Evolutionary conservation across 1,284 basidiomycete species (phyloP).

Genomic region (Melampsora medusae): DNA sequence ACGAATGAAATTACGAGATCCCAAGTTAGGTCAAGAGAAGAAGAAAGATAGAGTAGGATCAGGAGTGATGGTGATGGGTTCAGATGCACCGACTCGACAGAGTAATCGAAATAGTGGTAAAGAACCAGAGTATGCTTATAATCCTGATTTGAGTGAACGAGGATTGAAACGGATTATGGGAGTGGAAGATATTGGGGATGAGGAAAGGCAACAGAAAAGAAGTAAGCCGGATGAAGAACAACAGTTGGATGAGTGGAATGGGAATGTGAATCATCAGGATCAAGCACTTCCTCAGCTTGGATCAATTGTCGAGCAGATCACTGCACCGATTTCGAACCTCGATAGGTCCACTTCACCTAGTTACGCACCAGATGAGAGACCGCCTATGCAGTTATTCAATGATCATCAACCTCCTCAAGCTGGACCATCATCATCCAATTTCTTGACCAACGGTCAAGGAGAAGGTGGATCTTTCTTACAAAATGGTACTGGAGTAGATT

Average conservation of each 20-base stretch:
- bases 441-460: neutral
- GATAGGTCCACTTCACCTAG: conserved; percentile 23
- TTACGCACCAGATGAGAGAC: conserved; percentile 17
- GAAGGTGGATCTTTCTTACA: neutral
- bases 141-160: conserved; percentile 45
- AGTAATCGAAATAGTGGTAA: conserved; percentile 65
- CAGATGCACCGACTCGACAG: conserved; percentile 65
- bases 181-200: conserved; percentile 15
- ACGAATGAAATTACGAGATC: conserved; percentile 70
- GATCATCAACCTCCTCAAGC: neutral
- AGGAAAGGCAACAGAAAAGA: neutral
- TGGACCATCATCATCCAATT: neutral
- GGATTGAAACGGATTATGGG: conserved; percentile 36
- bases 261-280: neutral
- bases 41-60: conserved; percentile 58
- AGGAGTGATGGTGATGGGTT: conserved; percentile 54
- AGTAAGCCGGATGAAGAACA: neutral
- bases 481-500: too few relatives aligned
- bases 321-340: neutral
- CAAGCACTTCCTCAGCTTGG: neutral
- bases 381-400: neutral
- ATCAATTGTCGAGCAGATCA: neutral
- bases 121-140: conserved; percentile 61
- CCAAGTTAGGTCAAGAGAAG: conserved; percentile 62
- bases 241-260: neutral